These are phyloP conservation scores for Jatropha multifida DNA, from an alignment of 441 rosid genomes.

Conservation along the genomic window DNA sequence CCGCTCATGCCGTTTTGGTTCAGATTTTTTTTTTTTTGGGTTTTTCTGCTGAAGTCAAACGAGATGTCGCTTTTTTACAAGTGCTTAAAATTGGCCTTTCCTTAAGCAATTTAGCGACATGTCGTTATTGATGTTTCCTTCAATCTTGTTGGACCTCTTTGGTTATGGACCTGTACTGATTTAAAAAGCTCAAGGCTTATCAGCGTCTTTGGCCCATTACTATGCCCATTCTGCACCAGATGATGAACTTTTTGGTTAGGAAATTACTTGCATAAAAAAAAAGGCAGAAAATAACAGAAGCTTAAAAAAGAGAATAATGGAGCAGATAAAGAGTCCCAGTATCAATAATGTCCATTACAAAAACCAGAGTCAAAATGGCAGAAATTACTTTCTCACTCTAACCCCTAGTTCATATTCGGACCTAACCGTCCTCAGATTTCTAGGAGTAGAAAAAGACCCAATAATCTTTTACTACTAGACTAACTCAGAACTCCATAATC, in stretches of 20 bases:
- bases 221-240: no score
- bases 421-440: conserved; percentile 13
- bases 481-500: not conserved
- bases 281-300: conserved; percentile 1
- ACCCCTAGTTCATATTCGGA: conserved; percentile 12
- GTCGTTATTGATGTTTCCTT: no score
- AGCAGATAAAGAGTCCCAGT: conserved; percentile 30
- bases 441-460: conserved; percentile 15
- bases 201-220: not conserved
- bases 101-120: no score
- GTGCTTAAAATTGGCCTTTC: no score
- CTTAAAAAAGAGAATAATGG: conserved; percentile 30
- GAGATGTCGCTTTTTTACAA: no score
- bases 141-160: not conserved
- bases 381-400: conserved; percentile 9
- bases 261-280: not conserved
- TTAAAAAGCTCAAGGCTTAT: not conserved
- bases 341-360: conserved; percentile 18
- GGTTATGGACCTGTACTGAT: not conserved
- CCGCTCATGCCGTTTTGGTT: no score
- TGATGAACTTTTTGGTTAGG: not conserved
- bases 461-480: not conserved
- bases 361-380: conserved; percentile 30
- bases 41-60: no score
- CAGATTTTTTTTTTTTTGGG: no score